Base-by-base conservation (phyloP, 1,284 basidiomycete species). In the Apiotrichum gamsii region DNA sequence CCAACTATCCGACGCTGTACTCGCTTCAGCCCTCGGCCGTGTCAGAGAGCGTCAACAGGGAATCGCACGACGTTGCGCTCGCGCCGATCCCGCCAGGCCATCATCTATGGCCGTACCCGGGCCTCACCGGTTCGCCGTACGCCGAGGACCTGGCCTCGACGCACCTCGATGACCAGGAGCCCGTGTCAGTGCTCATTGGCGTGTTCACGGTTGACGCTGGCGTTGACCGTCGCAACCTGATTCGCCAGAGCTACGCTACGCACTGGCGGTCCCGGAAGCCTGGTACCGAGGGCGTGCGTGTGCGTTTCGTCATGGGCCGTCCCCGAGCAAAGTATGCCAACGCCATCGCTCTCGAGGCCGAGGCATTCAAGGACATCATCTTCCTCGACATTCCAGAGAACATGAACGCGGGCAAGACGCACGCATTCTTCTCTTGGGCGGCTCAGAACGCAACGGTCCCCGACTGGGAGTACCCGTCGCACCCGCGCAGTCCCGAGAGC, bases 371-470 rank as follows among this genome's bases (percentile, higher is more conserved):
- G 42, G 76, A 78, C 53, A 69, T 77, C 36, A 61, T 77, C n/a
- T 48, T 77, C 13, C 66, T 78, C 14, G 75, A 76, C 50, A 74
- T 74, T 47, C 61, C 67, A 2, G 76, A 77, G 56, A 77, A 76
- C 59, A 75, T 75, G 72, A 76, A 74, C 58, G 65, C 65, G 10
- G 72, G 74, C 55, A 77, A 77, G 61, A 76, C 76, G 20, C 69
- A 72, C 51, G 68, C 67, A 4, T 77, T 67, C 60, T 73, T 77
- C 54, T 62, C 62, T 3, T 77, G 76, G 76, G 90, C 94, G 5
- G 81, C 88, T 31, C 80, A 84, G 61, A 84, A 90, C 62, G 93
- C 91, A 8, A 93, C 87, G 75, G 89, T 97, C 1, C 94, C 94
- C 29, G 52, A 64, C 36, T 67, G 57, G 49, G 56, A 63, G 44